Conservation (phyloP, 768 basidiomycete species). For the Russula sp. region DNA sequence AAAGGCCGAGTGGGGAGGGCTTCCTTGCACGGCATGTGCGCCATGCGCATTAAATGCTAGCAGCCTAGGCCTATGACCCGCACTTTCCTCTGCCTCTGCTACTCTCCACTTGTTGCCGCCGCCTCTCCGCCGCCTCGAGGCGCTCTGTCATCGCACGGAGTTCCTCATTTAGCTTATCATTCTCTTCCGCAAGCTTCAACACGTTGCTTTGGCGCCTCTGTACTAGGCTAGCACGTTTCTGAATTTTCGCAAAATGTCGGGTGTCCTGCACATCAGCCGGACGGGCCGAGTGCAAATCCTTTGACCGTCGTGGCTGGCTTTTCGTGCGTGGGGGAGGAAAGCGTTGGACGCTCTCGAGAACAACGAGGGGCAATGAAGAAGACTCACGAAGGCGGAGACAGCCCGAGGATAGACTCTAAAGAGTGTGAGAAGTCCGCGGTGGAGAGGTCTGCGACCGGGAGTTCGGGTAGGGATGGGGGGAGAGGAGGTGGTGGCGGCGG, state of each 20-base stretch:
- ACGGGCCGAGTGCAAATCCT: not conserved
- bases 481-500: not conserved
- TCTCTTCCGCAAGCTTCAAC: conserved; percentile 67
- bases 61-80: not conserved
- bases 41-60: not conserved
- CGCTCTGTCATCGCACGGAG: conserved; percentile 68
- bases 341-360: not conserved
- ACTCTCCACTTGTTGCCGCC: conserved; percentile 38
- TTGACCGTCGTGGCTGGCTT: not conserved
- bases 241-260: conserved; percentile 17
- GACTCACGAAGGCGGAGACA: conserved; percentile 11
- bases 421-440: not conserved
- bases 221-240: conserved; percentile 27
- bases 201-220: conserved; percentile 75
- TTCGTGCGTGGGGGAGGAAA: not conserved
- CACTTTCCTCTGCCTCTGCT: not conserved
- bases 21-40: not conserved
- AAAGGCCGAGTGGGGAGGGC: not conserved
- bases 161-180: conserved; percentile 70
- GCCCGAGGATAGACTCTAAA: conserved; percentile 17
- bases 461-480: conserved; percentile 14
- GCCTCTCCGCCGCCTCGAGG: conserved; percentile 66
- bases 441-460: conserved; percentile 4
- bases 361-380: not conserved
- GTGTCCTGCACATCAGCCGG: not conserved